A percentile compares a stretch with the other conserved stretches of the same genome.
Conservation (phyloP, 1,139 yeast genomes). For the Zygotorulaspora mrakii region DNA sequence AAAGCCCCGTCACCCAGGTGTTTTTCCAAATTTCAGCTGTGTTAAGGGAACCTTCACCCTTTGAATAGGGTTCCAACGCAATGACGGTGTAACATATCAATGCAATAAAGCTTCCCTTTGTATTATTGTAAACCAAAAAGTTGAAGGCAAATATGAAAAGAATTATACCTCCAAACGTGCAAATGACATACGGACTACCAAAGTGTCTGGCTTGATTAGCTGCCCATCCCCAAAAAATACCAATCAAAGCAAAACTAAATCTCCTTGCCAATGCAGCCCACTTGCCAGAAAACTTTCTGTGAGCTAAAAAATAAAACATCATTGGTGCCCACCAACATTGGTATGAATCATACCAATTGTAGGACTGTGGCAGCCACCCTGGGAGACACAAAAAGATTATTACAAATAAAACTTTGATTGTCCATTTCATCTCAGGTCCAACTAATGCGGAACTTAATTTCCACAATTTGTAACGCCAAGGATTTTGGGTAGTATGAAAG, state of each 20-base stretch:
- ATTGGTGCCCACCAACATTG: slow-evolving; percentile 45
- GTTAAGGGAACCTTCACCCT: slow-evolving; percentile 17
- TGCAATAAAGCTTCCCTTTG: slow-evolving; percentile 44
- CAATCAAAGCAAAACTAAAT: slow-evolving; percentile 39
- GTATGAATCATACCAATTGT: slow-evolving; percentile 42
- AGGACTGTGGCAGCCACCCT: slow-evolving; percentile 41
- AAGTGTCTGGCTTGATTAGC: slow-evolving; percentile 41
- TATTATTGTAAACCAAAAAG: slow-evolving; percentile 35
- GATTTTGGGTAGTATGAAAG: slow-evolving; percentile 38
- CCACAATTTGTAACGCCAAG: slow-evolving; percentile 41
- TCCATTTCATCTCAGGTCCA: slow-evolving; percentile 43
- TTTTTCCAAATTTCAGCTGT: slow-evolving; percentile 36
- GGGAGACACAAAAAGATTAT: slow-evolving; percentile 42
- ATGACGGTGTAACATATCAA: slow-evolving; percentile 43
- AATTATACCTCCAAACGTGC: slow-evolving; percentile 41
- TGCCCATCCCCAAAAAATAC: slow-evolving; percentile 47
- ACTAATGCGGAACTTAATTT: slow-evolving; percentile 35
- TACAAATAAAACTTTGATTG: slow-evolving; percentile 41
- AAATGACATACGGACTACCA: slow-evolving; percentile 41
- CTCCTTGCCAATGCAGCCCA: slow-evolving; percentile 40
- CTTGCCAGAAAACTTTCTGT: slow-evolving; percentile 45
- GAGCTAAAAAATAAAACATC: slow-evolving; percentile 40
- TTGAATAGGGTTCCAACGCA: slow-evolving; percentile 35
- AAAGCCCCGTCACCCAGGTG: slow-evolving; percentile 42
- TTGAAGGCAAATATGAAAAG: slow-evolving; percentile 39